Percentiles rank a stretch among this genome's conserved stretches.
phyloP scores from a whole-genome alignment of 768 basidiomycete genomes.

The Boletus rex-veris region DNA sequence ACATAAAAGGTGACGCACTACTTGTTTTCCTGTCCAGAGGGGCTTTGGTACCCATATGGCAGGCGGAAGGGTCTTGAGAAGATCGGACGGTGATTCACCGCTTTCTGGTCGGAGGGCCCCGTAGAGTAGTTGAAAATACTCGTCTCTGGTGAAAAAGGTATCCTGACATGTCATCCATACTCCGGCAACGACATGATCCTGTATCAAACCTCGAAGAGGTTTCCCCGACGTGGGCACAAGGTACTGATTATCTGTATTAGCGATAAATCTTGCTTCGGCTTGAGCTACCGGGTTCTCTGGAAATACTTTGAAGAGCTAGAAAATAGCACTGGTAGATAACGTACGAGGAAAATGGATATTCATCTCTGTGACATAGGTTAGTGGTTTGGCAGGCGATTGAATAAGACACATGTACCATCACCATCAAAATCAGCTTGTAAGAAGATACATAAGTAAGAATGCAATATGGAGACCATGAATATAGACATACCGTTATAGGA shows the following conservation, averaged over 20 bases:
- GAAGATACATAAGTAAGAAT: conserved; percentile 4
- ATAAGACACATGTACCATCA: conserved; percentile 53
- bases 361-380: conserved; percentile 66
- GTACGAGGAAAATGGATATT: conserved; percentile 98
- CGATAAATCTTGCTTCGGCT: conserved; percentile 90
- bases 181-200: conserved; percentile 97
- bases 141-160: conserved; percentile 90
- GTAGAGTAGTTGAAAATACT: conserved; percentile 94
- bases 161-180: conserved; percentile 99
- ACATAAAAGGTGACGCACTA: conserved; percentile 51
- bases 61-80: conserved; percentile 81
- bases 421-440: conserved; percentile 84
- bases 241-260: conserved; percentile 98
- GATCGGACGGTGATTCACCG: conserved; percentile 50
- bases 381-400: neutral
- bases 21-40: conserved; percentile 97
- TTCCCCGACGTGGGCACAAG: conserved; percentile 98
- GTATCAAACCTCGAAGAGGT: conserved; percentile 94
- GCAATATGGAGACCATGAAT: conserved; percentile 1
- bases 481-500: conserved; percentile 83
- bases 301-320: neutral
- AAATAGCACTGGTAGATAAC: conserved; percentile 26
- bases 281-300: conserved; percentile 92
- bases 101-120: conserved; percentile 91
- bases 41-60: conserved; percentile 88